Conservation (phyloP, 257 asterid genomes). For the Ocimum tenuiflorum region DNA sequence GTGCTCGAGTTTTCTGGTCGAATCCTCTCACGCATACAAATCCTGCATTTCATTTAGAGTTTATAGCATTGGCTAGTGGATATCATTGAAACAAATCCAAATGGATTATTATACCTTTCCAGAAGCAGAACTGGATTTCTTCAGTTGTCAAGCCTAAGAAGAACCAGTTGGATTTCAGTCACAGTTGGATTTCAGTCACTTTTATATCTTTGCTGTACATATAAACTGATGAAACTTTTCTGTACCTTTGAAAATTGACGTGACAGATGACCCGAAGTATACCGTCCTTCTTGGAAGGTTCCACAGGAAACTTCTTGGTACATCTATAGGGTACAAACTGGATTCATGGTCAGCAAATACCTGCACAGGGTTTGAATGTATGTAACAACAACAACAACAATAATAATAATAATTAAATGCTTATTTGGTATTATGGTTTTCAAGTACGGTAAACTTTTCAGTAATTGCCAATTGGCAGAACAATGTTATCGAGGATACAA, state of each 20-base stretch:
- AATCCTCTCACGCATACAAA: conserved; percentile 89
- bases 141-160: conserved; percentile 66
- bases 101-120: conserved; percentile 61
- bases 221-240: conserved; percentile 4
- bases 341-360: conserved; percentile 85
- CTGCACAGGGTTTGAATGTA: conserved; percentile 30
- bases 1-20: conserved; percentile 60
- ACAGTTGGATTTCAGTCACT: conserved; percentile 14
- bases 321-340: conserved; percentile 66
- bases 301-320: conserved; percentile 71
- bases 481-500: conserved; percentile 4
- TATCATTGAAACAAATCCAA: background rate
- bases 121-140: conserved; percentile 73
- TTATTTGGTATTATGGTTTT: conserved; percentile 4
- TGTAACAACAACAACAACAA: background rate
- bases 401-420: background rate
- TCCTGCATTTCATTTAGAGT: conserved; percentile 37
- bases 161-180: conserved; percentile 18
- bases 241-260: conserved; percentile 76
- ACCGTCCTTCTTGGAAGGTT: conserved; percentile 71
- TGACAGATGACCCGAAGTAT: conserved; percentile 82
- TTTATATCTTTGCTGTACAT: conserved; percentile 15
- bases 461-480: background rate
- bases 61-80: background rate
- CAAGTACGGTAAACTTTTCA: background rate